These are phyloP conservation scores for Colletotrichum phormii DNA, from an alignment of 2,329 filamentous ascomycete genomes.

Conservation along the genomic window DNA sequence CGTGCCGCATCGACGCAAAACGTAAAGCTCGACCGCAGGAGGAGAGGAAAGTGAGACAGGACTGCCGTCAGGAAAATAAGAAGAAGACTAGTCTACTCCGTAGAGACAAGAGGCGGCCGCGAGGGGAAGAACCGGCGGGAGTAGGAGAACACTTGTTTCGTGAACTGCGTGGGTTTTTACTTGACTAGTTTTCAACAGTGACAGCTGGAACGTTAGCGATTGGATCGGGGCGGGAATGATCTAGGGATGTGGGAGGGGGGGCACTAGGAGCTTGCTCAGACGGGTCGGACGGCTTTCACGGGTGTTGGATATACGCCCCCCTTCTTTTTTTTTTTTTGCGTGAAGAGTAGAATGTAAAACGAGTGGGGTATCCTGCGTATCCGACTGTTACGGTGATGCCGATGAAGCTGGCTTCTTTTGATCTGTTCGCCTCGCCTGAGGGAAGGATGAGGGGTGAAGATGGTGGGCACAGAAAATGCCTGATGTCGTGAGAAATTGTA, in stretches of 20 bases:
- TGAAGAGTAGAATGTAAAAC: not conserved
- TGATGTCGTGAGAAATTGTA: not conserved
- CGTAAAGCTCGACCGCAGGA: not conserved
- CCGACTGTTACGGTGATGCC: not conserved
- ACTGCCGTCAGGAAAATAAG: not conserved
- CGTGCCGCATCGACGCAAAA: not conserved
- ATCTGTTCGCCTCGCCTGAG: not conserved
- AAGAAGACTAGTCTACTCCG: too few relatives aligned
- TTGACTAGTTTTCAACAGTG: not conserved
- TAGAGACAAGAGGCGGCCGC: not conserved
- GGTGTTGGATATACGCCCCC: not conserved
- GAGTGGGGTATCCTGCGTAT: not conserved
- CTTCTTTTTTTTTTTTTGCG: too few relatives aligned
- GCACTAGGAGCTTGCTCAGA: not conserved
- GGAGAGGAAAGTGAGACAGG: not conserved
- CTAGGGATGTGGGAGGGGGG: not conserved
- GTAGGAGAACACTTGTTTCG: not conserved
- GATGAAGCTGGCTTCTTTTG: not conserved
- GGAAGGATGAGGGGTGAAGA: too few relatives aligned
- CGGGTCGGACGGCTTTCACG: not conserved
- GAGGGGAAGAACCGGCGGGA: not conserved
- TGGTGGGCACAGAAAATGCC: too few relatives aligned
- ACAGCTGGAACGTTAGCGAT: not conserved
- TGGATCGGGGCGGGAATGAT: not conserved
- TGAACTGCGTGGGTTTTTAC: not conserved